Evolutionary conservation across 768 basidiomycete species (phyloP).

Genomic region (Lentinus brumalis): DNA sequence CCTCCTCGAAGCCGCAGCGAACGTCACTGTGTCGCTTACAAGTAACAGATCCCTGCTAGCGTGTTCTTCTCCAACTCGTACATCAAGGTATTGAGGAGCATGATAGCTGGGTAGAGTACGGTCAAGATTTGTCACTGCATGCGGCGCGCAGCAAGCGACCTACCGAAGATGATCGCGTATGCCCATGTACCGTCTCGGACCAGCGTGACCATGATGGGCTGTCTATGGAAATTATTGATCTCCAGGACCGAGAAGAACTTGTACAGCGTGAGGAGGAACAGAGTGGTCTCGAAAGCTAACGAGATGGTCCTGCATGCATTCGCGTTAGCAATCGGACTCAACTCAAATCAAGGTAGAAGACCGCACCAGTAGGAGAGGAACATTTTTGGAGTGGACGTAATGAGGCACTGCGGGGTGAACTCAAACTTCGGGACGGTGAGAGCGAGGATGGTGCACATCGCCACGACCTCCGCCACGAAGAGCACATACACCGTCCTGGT

Average conservation of each 20-base stretch:
- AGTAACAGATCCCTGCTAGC: conserved; percentile 19
- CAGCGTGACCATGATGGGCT: conserved; percentile 2
- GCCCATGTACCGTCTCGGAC: conserved; percentile 20
- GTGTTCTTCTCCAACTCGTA: conserved; percentile 19
- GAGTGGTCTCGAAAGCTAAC: conserved; percentile 13
- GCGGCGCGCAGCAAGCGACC: neutral
- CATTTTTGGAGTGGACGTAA: conserved; percentile 4
- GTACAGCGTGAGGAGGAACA: conserved; percentile 15
- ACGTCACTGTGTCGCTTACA: conserved; percentile 2
- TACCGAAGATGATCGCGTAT: conserved; percentile 16
- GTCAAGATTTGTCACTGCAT: no score
- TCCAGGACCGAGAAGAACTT: conserved; percentile 3
- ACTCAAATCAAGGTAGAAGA: no score
- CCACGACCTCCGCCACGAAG: conserved; percentile 7
- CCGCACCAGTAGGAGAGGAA: conserved; percentile 12
- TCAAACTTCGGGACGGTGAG: conserved; percentile 9
- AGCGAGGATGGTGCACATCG: conserved; percentile 6
- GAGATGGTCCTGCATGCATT: conserved; percentile 6
- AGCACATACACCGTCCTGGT: neutral
- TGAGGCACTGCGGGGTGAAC: conserved; percentile 12
- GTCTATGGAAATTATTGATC: neutral
- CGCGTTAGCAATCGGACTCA: no score
- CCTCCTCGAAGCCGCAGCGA: no score
- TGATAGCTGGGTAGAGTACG: conserved; percentile 1
- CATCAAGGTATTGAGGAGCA: conserved; percentile 25